Base-by-base conservation (phyloP, 1,139 yeast species). In the Nakaseomyces uthaithaninus region DNA sequence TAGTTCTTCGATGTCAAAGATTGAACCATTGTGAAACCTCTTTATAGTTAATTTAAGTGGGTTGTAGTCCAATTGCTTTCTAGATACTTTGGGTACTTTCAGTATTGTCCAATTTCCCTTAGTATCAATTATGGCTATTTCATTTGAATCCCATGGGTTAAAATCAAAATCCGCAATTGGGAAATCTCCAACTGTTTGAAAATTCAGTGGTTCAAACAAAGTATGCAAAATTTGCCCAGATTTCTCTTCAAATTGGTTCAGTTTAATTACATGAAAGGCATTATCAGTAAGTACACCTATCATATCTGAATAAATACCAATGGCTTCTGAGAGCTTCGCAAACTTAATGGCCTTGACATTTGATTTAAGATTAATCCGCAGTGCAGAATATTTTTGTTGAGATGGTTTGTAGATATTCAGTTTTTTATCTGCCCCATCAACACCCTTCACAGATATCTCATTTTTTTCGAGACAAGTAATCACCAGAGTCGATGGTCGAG, bases 71-170 rank as follows among this genome's bases (percentile, higher is more conserved):
- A 17, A n/a, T 12, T 16, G 10, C 5, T 31, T 31, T 12, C 20
- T 31, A 11, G 9, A 19, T 3, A 31, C 35, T 18, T 45, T 46
- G 4, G 55, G 52, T 11, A 69, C 52, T n/a, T 50, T 50, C 54
- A 70, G 72, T 2, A 70, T 42, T 1, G 65, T 63, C 63, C 78
- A 70, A 41, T 70, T 68, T 0, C 87, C 86, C 25, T 65, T 62
- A 0, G 63, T 50, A 52, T 80, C 86, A 10, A 77, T 58, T 1
- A 69, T 53, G 0, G 69, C 71, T 44, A 79, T 60, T 36, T 56
- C 63, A 3, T 55, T 46, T 10, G 50, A 46, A 38, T 69, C 64
- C 59, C 59, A 60, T 0, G 74, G 74, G 45, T 67, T 66, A 45
- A 69, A 69, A 2, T 66, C 51, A 2, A 69, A 61, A 54, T 76